Evolutionary conservation across 495 filamentous ascomycete species (phyloP).

Genomic region (Aspergillus diversus): DNA sequence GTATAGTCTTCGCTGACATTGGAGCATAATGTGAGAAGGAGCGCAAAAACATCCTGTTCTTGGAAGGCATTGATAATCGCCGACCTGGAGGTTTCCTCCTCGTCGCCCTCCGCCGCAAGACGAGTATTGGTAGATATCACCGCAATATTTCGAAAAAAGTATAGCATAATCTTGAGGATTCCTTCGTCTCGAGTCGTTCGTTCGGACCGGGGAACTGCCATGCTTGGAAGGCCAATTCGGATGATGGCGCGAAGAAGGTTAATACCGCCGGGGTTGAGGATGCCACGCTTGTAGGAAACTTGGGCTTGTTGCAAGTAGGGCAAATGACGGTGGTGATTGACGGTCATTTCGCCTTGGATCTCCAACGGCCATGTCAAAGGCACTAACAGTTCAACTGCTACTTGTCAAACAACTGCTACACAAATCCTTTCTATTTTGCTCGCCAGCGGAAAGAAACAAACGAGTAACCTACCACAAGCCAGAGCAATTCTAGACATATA

Average conservation of each 20-base stretch:
- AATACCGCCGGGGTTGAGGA: slow-evolving; percentile 78
- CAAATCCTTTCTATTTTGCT: neutral
- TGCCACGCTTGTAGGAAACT: slow-evolving; percentile 82
- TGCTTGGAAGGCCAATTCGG: slow-evolving; percentile 81
- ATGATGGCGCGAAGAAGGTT: slow-evolving; percentile 77
- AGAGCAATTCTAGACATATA: slow-evolving; percentile 79
- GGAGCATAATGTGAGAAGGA: slow-evolving; percentile 83
- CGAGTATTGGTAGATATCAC: slow-evolving; percentile 73
- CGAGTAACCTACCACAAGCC: slow-evolving; percentile 63
- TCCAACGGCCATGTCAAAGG: slow-evolving; percentile 95
- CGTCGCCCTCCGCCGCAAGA: slow-evolving; percentile 68
- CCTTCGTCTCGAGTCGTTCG: slow-evolving; percentile 81
- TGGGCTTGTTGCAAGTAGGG: slow-evolving; percentile 88
- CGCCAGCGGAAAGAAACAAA: neutral
- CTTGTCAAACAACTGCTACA: slow-evolving; percentile 16
- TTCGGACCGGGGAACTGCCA: slow-evolving; percentile 77
- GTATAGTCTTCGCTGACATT: slow-evolving; percentile 93
- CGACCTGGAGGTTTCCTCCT: slow-evolving; percentile 86
- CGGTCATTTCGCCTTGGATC: slow-evolving; percentile 78
- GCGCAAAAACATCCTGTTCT: slow-evolving; percentile 84
- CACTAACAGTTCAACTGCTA: slow-evolving; percentile 80
- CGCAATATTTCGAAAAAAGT: slow-evolving; percentile 84
- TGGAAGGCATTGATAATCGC: slow-evolving; percentile 86
- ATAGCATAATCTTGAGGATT: slow-evolving; percentile 89
- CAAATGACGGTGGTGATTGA: slow-evolving; percentile 89